Evolutionary conservation across 2,329 filamentous ascomycete genomes (phyloP).

Genomic region (Boeremia lycopersici): DNA sequence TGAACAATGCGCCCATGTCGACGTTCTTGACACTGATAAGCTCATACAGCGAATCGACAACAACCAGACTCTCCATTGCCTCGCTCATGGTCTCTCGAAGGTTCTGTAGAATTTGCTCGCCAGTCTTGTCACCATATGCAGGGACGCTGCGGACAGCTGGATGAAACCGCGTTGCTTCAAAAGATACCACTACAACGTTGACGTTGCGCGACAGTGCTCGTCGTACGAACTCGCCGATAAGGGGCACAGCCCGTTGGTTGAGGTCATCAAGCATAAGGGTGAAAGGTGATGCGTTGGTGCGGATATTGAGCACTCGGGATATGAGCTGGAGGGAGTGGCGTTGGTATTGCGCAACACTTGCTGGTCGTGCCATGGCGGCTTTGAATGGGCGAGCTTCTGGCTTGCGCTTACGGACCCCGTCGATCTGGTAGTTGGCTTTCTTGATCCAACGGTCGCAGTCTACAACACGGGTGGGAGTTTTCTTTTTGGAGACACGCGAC

Average conservation of each 20-base stretch:
- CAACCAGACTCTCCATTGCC: slow-evolving; percentile 60
- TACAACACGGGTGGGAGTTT: neutral
- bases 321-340: slow-evolving; percentile 85
- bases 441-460: slow-evolving; percentile 25
- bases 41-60: slow-evolving; percentile 80
- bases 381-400: slow-evolving; percentile 10
- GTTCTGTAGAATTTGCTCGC: slow-evolving; percentile 49
- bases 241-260: slow-evolving; percentile 75
- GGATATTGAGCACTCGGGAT: slow-evolving; percentile 78
- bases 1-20: slow-evolving; percentile 64
- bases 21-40: slow-evolving; percentile 51
- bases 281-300: slow-evolving; percentile 82
- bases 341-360: slow-evolving; percentile 63
- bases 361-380: slow-evolving; percentile 29
- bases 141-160: slow-evolving; percentile 72
- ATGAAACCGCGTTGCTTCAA: slow-evolving; percentile 70
- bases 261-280: slow-evolving; percentile 85
- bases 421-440: slow-evolving; percentile 18
- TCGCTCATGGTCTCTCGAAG: slow-evolving; percentile 28
- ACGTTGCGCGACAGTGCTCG: slow-evolving; percentile 63
- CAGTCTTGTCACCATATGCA: slow-evolving; percentile 67
- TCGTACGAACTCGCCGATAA: slow-evolving; percentile 74
- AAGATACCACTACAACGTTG: slow-evolving; percentile 77
- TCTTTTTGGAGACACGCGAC: neutral
- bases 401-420: slow-evolving; percentile 21